Evolutionary conservation across 2,329 filamentous ascomycete genomes (phyloP), one percentile per base, ranked within the genome.

Genomic region (Aureobasidium pullulans): DNA sequence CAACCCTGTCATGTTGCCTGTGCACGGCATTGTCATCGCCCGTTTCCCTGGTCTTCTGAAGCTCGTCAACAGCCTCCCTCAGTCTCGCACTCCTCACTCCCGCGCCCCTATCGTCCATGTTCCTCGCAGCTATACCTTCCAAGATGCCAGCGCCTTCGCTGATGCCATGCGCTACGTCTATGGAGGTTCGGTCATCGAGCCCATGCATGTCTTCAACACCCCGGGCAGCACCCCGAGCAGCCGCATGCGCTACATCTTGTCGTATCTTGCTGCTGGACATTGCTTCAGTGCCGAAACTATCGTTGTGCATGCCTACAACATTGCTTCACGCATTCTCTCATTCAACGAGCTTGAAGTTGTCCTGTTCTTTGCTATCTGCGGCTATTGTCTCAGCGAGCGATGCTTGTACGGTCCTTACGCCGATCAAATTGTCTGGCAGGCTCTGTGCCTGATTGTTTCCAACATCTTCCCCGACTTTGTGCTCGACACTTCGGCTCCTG

Each of bases 341-440:
- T 87, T 83, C 83, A 75, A 81, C 47, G 86, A 81, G 0, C 62
- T 87, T 16, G 84, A 87, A 66, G 76, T 74, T 31, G 81, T 77
- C 2, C 67, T 88, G 11, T 78, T 78, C 36, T 85, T 85, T 67
- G 77, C 77, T 1, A 40, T 31, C 19, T 31, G 40, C 29, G 43
- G 54, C 54, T 43, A 31, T 23, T 56, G 40, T 13, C 42, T 57
- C 8, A 34, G 40, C 10, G 54, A 48, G 13, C 31, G 39, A 5
- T 32, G 54, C 28, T 57, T 65, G 5, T 84, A 84, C 65, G 84
- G 83, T 5, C 78, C 79, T 10, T 80, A 81, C 60, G 80, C 79
- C 32, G 77, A 79, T 36, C 68, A 73, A 9, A 74, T 89, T 15
- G 75, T 89, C 47, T 75, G 79, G 32, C 78, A 76, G 13, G 75